A percentile compares a stretch with the other conserved stretches of the same genome.
phyloP scores from a whole-genome alignment of 495 filamentous ascomycete species.

The Oidiodendron maius region DNA sequence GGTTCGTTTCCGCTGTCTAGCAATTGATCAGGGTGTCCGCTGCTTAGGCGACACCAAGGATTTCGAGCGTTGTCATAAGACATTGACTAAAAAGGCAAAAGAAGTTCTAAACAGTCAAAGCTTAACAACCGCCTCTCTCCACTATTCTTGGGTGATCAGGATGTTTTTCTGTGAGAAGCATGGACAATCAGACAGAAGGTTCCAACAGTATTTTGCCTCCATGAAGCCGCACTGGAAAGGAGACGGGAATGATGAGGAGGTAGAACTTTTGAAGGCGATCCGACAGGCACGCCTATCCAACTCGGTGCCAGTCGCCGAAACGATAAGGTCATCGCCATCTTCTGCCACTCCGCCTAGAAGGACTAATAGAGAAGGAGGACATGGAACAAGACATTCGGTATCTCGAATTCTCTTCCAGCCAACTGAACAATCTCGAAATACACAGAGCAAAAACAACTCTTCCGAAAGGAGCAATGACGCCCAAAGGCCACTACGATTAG shows the following conservation, averaged over 20 bases:
- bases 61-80: not conserved
- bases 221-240: slow-evolving; percentile 2
- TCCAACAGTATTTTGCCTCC: not conserved
- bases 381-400: not conserved
- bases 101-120: not conserved
- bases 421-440: not conserved
- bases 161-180: not conserved
- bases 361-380: not conserved
- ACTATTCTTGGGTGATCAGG: not conserved
- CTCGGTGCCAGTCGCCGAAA: not conserved
- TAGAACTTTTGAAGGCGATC: not conserved
- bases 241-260: not conserved
- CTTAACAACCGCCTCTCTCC: not conserved
- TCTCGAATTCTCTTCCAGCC: too few species aligned
- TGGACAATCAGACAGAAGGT: not conserved
- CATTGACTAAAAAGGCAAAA: not conserved
- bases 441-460: not conserved
- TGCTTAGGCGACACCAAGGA: not conserved
- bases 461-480: not conserved
- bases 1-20: not conserved
- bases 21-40: not conserved
- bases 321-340: not conserved
- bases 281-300: not conserved
- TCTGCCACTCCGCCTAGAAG: too few species aligned
- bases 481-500: not conserved